These are phyloP conservation scores for Phyllosticta citriasiana DNA, from an alignment of 2,329 filamentous ascomycete genomes.

Conservation along the genomic window DNA sequence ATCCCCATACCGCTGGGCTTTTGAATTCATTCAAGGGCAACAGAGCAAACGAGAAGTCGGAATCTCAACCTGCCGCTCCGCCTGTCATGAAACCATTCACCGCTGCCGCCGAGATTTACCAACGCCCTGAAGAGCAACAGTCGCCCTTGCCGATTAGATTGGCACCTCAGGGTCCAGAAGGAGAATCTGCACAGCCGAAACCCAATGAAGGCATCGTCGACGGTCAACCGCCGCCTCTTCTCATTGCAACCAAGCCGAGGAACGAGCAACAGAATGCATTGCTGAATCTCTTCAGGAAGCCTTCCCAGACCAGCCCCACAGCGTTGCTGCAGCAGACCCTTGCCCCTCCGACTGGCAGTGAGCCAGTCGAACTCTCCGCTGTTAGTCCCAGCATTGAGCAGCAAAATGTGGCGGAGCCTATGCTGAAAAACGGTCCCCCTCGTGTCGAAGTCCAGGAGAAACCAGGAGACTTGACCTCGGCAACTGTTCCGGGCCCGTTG, in stretches of 20 bases:
- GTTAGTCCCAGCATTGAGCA: constrained; percentile 21
- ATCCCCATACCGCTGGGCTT: constrained; percentile 46
- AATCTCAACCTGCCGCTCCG: constrained; percentile 11
- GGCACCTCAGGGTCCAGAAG: constrained; percentile 8
- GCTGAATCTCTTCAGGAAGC: constrained; percentile 33
- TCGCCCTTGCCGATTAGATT: constrained; percentile 1
- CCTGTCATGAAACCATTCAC: constrained; percentile 7
- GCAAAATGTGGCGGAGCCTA: background rate
- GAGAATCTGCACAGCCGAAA: background rate
- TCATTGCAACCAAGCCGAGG: constrained; percentile 21
- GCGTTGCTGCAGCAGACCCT: constrained; percentile 11
- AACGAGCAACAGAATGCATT: constrained; percentile 36
- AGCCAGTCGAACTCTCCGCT: constrained; percentile 38
- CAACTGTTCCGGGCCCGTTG: constrained; percentile 32
- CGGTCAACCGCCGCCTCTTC: constrained; percentile 1
- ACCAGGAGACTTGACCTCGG: constrained; percentile 16
- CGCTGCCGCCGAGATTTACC: constrained; percentile 10
- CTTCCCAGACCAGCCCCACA: constrained; percentile 7
- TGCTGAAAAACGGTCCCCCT: background rate
- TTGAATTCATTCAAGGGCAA: constrained; percentile 46
- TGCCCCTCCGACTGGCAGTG: constrained; percentile 13
- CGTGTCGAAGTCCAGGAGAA: constrained; percentile 9
- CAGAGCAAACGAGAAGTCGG: constrained; percentile 16
- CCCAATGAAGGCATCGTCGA: background rate
- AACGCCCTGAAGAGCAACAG: background rate